Conservation (phyloP, 805 yeast species). For the Nakazawaea pomicola region DNA sequence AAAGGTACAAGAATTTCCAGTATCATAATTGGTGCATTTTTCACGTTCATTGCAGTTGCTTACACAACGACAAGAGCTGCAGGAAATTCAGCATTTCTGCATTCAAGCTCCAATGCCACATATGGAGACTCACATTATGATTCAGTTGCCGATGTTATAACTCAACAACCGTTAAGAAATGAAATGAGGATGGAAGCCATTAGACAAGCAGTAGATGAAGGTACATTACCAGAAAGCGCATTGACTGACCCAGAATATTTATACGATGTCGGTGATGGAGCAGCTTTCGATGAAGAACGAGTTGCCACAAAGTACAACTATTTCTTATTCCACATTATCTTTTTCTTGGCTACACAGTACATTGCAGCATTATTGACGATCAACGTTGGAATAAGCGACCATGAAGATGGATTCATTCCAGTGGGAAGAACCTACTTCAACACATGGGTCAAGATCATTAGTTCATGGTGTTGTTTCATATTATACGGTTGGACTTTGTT, state of each 20-base stretch:
- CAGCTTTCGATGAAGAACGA: constrained; percentile 54
- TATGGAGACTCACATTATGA: constrained; percentile 36
- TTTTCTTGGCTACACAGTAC: constrained; percentile 94
- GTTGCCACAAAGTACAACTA: constrained; percentile 75
- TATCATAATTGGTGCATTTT: constrained; percentile 82
- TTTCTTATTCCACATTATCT: constrained; percentile 82
- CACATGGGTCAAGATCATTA: constrained; percentile 88
- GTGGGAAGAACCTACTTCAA: constrained; percentile 96
- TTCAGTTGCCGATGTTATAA: constrained; percentile 33
- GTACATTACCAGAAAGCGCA: constrained; percentile 91
- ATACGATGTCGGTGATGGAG: constrained; percentile 39
- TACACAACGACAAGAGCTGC: constrained; percentile 98
- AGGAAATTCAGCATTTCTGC: constrained; percentile 63
- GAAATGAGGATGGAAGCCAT: constrained; percentile 85
- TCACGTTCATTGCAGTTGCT: constrained; percentile 92
- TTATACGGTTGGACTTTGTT: constrained; percentile 87
- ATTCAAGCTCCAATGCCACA: constrained; percentile 23
- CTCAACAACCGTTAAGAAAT: constrained; percentile 50
- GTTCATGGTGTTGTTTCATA: constrained; percentile 87
- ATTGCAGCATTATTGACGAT: constrained; percentile 90
- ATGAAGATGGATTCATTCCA: constrained; percentile 84
- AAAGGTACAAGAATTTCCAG: constrained; percentile 87
- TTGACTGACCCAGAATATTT: constrained; percentile 67
- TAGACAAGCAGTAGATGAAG: constrained; percentile 92
- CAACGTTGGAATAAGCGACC: constrained; percentile 79